phyloP scores from a whole-genome alignment of 2,329 filamentous ascomycete genomes.

The Epichloe elymi region DNA sequence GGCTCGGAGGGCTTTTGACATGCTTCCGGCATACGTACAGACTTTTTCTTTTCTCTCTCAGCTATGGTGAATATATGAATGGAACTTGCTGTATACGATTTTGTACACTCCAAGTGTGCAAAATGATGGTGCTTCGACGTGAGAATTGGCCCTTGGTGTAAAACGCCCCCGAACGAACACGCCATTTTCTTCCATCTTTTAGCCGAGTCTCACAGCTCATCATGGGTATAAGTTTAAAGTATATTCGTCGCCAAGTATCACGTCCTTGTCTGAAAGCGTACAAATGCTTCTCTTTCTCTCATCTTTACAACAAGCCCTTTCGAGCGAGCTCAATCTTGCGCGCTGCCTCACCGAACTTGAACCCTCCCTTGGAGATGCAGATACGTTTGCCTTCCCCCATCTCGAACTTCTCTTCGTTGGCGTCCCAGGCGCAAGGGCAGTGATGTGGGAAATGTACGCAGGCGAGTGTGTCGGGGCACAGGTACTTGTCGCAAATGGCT shows the following conservation, averaged over 20 bases:
- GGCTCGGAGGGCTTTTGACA: no score
- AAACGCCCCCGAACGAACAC: no score
- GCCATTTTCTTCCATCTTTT: no score
- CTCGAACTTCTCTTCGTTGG: constrained; percentile 67
- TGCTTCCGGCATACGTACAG: not conserved
- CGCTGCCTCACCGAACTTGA: constrained; percentile 55
- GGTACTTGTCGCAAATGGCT: constrained; percentile 86
- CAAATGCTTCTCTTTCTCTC: not conserved
- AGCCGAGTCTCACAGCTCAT: no score
- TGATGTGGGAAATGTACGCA: constrained; percentile 96
- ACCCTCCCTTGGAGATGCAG: constrained; percentile 65
- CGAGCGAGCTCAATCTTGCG: constrained; percentile 69
- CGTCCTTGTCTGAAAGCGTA: not conserved
- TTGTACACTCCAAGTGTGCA: not conserved
- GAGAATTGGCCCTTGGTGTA: no score
- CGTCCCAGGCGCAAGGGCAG: constrained; percentile 78
- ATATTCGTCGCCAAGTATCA: not conserved
- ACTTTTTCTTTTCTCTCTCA: not conserved
- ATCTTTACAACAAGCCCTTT: constrained; percentile 49
- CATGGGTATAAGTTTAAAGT: no score
- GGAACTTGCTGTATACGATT: not conserved
- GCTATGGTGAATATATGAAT: not conserved
- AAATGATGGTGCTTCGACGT: no score
- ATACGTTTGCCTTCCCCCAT: constrained; percentile 57
- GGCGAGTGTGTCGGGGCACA: constrained; percentile 85